Evolutionary conservation across 2,329 filamentous ascomycete species (phyloP).

Genomic region (Aureobasidium sp.): DNA sequence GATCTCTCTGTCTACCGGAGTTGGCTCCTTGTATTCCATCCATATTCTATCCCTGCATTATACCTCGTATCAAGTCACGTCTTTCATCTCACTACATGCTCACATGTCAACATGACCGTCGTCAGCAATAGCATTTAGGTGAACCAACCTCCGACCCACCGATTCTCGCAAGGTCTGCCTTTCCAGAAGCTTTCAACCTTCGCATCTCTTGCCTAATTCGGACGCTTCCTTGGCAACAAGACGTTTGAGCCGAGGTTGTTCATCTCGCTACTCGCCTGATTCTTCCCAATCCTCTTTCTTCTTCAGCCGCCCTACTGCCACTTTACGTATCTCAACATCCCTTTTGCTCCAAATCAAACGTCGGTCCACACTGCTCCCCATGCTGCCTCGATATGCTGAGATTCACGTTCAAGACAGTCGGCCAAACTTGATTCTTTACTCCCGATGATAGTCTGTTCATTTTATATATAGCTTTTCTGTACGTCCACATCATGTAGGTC

Average conservation of each 20-base stretch:
- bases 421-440: not conserved
- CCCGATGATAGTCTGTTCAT: not conserved
- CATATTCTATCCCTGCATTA: no score
- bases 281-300: not conserved
- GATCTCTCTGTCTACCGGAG: not conserved
- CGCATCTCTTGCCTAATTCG: not conserved
- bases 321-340: not conserved
- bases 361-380: not conserved
- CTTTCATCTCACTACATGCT: no score
- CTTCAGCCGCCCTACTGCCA: not conserved
- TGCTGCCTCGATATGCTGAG: not conserved
- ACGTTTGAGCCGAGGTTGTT: slow-evolving; percentile 2
- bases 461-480: not conserved
- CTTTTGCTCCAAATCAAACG: not conserved
- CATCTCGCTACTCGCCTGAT: slow-evolving; percentile 1
- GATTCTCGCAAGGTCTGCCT: not conserved
- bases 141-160: no score
- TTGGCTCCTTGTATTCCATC: no score
- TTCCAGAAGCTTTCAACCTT: not conserved
- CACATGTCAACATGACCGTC: no score
- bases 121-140: no score
- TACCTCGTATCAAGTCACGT: no score
- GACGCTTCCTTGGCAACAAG: not conserved
- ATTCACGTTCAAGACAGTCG: not conserved
- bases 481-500: not conserved